These are phyloP conservation scores for Eugenia klotzschiana DNA, from an alignment of 441 rosid species.

Conservation along the genomic window DNA sequence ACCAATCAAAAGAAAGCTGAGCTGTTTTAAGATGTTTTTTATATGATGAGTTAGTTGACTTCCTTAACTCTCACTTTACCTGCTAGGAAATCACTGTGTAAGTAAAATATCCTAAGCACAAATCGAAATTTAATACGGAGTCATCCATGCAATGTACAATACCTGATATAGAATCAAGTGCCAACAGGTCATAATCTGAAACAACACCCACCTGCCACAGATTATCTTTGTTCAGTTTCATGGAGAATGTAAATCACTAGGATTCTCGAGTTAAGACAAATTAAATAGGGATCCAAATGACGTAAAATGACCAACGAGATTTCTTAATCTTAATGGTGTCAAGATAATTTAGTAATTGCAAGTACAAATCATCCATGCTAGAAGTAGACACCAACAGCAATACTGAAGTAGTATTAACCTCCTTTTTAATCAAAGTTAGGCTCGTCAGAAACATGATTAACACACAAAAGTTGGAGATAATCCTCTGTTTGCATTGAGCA, in stretches of 20 bases:
- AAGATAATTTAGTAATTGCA: neutral
- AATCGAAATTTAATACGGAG: neutral
- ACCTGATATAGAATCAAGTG: conserved; percentile 82
- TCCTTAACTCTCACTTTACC: neutral
- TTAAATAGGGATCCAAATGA: neutral
- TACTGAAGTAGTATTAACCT: neutral
- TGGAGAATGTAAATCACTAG: neutral
- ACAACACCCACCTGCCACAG: conserved; percentile 73
- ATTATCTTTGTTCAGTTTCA: neutral
- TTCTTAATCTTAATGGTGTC: neutral
- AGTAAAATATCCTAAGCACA: neutral
- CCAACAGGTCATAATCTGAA: conserved; percentile 85
- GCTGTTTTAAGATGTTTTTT: neutral
- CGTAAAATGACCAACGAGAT: neutral
- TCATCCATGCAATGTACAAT: neutral
- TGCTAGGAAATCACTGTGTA: neutral
- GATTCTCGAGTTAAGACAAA: neutral
- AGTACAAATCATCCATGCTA: neutral
- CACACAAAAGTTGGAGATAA: neutral
- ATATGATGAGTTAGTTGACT: neutral
- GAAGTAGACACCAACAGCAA: neutral
- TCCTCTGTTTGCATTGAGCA: neutral
- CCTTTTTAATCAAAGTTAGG: neutral
- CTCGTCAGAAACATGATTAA: neutral
- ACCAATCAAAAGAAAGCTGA: neutral